Base-by-base conservation (phyloP, 1,284 basidiomycete species). In the Polyporus tsugae region DNA sequence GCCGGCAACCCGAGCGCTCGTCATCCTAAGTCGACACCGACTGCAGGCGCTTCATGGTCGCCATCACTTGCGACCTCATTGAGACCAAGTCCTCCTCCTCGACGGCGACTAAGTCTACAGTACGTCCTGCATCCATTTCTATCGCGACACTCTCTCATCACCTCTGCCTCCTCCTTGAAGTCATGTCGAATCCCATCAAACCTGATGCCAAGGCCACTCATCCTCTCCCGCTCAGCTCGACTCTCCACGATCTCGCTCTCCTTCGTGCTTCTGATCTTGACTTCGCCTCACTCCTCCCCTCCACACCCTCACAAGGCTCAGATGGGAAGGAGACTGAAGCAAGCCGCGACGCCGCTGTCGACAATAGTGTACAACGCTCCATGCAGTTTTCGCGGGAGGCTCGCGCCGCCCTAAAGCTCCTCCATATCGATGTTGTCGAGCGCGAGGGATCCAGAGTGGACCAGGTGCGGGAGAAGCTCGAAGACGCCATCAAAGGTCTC, bases 161-260 rank as follows among this genome's bases (percentile, higher is more conserved):
- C 4, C n/a, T 1, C n/a, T 49, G n/a, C 9, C 46, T 25, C 7
- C 22, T 22, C 46, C 7, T 25, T 6, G 11, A 33, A 19, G 17
- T 33, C 11, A 71, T 71, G 70, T 22, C 70, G 7, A 49, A 41
- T 13, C 35, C 64, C 9, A 36, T 36, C 19, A 71, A 66, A 33
- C 13, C 62, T 15, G 19, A 33, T 2, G 13, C 80, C 4, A 87
- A 67, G 42, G 22, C 57, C 0, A 57, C 53, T 0, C 66, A 87
- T 72, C 85, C 88, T 11, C 82, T 94, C 35, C 81, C 89, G 7
- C 82, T 93, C 57, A 79, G 83, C 66, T 84, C 87, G 68, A 89
- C 87, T 3, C 82, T 93, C 52, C 88, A 86, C n/a, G 92, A 94
- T 78, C 86, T 94, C 38, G 91, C 92, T 2, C 79, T 92, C 38